phyloP scores from a whole-genome alignment of 768 basidiomycete genomes.

The Lactarius deliciosus region DNA sequence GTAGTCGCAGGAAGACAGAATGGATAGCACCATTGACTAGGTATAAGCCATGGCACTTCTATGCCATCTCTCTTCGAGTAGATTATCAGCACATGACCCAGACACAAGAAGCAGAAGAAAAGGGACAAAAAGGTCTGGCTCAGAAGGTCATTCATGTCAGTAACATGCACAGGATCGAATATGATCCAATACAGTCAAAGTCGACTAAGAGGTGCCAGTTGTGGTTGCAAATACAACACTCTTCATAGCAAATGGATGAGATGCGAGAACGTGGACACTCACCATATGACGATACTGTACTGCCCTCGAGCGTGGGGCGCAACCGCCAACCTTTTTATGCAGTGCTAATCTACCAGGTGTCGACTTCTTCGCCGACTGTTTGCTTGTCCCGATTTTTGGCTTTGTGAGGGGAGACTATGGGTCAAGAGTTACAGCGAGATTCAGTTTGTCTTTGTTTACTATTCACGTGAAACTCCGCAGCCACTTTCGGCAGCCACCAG shows the following conservation, averaged over 20 bases:
- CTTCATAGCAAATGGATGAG: constrained; percentile 50
- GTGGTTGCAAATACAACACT: constrained; percentile 74
- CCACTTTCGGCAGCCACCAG: background rate
- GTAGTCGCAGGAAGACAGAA: no score
- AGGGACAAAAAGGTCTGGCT: constrained; percentile 33
- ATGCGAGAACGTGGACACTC: constrained; percentile 23
- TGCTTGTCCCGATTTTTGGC: no score
- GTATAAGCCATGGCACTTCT: background rate
- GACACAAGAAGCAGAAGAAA: background rate
- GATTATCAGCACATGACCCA: constrained; percentile 7
- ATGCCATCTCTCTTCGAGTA: background rate
- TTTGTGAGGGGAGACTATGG: no score
- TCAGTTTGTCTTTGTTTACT: no score
- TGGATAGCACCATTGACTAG: background rate
- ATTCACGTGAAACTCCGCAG: constrained; percentile 12
- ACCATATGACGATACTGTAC: constrained; percentile 2
- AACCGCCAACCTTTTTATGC: background rate
- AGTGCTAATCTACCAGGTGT: background rate
- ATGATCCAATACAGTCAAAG: constrained; percentile 42
- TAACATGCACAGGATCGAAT: constrained; percentile 46
- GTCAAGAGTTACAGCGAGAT: no score
- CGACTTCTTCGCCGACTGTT: no score
- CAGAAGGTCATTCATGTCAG: constrained; percentile 77
- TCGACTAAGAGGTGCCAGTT: constrained; percentile 95
- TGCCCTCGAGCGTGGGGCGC: background rate